phyloP scores from a whole-genome alignment of 305 asterid species.

The Petunia hybrid region DNA sequence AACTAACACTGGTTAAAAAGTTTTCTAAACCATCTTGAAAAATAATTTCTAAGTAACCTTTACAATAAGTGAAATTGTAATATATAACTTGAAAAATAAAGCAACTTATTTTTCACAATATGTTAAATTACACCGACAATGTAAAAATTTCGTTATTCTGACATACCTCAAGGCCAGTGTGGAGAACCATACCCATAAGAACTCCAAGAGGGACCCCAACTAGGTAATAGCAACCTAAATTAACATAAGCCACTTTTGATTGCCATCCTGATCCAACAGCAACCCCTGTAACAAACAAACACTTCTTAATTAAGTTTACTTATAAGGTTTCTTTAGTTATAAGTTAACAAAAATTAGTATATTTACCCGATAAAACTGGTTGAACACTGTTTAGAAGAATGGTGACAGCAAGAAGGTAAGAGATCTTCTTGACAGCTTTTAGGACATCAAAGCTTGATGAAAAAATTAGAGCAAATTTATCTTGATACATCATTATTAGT shows the following conservation, averaged over 20 bases:
- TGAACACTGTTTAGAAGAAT: slow-evolving; percentile 68
- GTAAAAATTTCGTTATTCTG: too few relatives aligned
- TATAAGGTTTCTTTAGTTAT: not conserved
- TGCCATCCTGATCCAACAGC: slow-evolving; percentile 76
- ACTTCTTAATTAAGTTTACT: not conserved
- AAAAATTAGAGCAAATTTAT: slow-evolving; percentile 50
- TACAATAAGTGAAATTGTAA: too few relatives aligned
- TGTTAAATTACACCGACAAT: too few relatives aligned
- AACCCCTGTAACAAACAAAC: slow-evolving; percentile 41
- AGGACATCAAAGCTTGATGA: slow-evolving; percentile 53
- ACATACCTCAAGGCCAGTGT: slow-evolving; percentile 63
- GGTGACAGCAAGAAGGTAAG: slow-evolving; percentile 55
- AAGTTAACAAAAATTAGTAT: not conserved
- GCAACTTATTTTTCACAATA: too few relatives aligned
- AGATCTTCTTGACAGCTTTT: slow-evolving; percentile 45
- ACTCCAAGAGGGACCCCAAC: slow-evolving; percentile 67
- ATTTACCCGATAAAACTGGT: slow-evolving; percentile 63
- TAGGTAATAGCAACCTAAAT: slow-evolving; percentile 52
- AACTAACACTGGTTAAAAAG: too few relatives aligned
- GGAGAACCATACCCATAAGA: slow-evolving; percentile 47
- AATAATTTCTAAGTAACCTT: too few relatives aligned
- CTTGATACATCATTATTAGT: slow-evolving; percentile 46
- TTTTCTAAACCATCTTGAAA: too few relatives aligned
- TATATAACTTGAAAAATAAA: too few relatives aligned
- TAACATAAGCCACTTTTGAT: slow-evolving; percentile 55